Evolutionary conservation across 2,329 filamentous ascomycete species (phyloP).

Genomic region (Sphaceloma murrayae): DNA sequence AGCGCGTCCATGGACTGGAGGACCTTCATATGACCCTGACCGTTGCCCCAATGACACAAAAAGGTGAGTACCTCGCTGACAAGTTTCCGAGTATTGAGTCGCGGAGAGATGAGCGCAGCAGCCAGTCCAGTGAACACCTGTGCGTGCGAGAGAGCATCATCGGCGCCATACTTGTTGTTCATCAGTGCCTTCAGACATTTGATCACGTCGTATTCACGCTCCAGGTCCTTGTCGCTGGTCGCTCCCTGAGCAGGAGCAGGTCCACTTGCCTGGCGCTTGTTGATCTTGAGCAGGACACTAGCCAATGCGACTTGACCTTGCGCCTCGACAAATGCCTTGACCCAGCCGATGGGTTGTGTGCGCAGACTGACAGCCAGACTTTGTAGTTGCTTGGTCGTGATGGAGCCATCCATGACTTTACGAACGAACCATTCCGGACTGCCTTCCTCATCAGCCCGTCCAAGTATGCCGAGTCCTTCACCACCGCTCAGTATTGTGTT

Average conservation of each 20-base stretch:
- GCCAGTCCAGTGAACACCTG: slow-evolving; percentile 82
- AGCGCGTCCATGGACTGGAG: slow-evolving; percentile 87
- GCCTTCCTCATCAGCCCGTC: slow-evolving; percentile 83
- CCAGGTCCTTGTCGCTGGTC: slow-evolving; percentile 67
- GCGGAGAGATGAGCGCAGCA: slow-evolving; percentile 76
- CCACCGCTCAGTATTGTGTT: slow-evolving; percentile 55
- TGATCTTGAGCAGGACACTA: slow-evolving; percentile 87
- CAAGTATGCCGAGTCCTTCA: slow-evolving; percentile 57
- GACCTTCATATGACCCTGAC: slow-evolving; percentile 83
- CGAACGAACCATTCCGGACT: slow-evolving; percentile 97
- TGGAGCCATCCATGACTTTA: slow-evolving; percentile 90
- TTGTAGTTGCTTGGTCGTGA: slow-evolving; percentile 82
- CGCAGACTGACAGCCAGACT: slow-evolving; percentile 89
- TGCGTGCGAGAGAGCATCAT: slow-evolving; percentile 84
- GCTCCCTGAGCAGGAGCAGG: slow-evolving; percentile 48
- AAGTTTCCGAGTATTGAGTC: slow-evolving; percentile 83
- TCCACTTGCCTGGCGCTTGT: slow-evolving; percentile 69
- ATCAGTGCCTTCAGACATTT: slow-evolving; percentile 96
- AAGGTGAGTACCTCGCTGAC: slow-evolving; percentile 96
- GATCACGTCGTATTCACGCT: slow-evolving; percentile 91
- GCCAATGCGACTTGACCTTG: slow-evolving; percentile 95
- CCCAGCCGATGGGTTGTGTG: slow-evolving; percentile 95
- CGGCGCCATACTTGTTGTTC: slow-evolving; percentile 99
- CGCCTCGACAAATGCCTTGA: slow-evolving; percentile 90
- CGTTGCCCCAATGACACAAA: slow-evolving; percentile 85